Base-by-base conservation (phyloP, 306 rosid genomes). In the Dalbergia cochinchinensis region DNA sequence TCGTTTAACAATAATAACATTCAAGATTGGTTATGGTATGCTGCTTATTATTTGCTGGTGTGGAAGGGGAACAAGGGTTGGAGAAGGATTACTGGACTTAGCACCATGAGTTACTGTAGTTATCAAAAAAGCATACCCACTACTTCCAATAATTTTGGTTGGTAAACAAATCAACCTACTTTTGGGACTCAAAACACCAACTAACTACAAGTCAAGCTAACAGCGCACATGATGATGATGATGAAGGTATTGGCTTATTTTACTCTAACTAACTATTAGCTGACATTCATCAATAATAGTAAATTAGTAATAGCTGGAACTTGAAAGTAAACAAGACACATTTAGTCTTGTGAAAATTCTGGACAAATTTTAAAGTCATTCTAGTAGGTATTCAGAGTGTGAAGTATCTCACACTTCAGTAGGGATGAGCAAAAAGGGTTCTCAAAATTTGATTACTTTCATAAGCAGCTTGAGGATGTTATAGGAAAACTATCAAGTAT, bases 251-350 rank as follows among this genome's bases (percentile, higher is more conserved):
- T 78, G 15, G 69, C 64, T 34, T 11, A 53, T 35, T 53, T 33
- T 50, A 31, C 11, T 19, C 20, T 44, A 59, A 58, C 62, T 33
- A 79, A 67, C 54, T 19, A 45, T n/a, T 34, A 70, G 61, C 11
- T 70, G 18, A 11, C 20, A 34, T 34, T 70, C 71, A 48, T 61
- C 71, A 70, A 61, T 10, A 22, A 66, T 13, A 59, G 42, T 10
- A 31, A 6, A 50, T 50, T 50, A 57, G 19, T 34, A 69, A 6
- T 11, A 6, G 22, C 39, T 45, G 41, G 74, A 55, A 42, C 45
- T 51, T 67, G 48, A 55, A 67, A 50, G 61, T 68, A 57, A 42
- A 68, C 69, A 55, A 22, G 65, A 67, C 57, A 42, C 71, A 54
- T 63, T 76, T 5, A 76, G 39, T 12, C 15, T 11, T 69, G 50